Base-by-base conservation (phyloP, 1,284 basidiomycete genomes). In the Salmacisia buchloeana region DNA sequence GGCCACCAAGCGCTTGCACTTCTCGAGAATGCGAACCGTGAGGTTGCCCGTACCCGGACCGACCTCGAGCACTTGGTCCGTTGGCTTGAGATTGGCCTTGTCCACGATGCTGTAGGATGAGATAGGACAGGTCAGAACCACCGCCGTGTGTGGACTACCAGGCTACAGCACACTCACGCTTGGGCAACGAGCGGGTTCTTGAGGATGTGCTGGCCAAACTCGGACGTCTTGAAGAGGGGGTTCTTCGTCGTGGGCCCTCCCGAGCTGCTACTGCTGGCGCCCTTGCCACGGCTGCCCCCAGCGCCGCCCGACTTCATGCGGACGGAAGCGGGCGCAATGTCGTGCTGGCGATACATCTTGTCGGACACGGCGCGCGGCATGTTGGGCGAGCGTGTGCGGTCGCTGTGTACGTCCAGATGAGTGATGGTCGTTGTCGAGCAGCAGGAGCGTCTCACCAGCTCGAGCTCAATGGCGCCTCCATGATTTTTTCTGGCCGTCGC, bases 11-110 rank as follows among this genome's bases (percentile, higher is more conserved):
- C 90, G 89, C 78, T 94, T 94, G 67, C 90, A 90, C 81, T 93
- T 90, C 75, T 97, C 92, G 39, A 99, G 83, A 69, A 99, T 98
- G 74, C 90, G 85, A 18, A 97, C 89, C 0, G 96, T 98, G 77
- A 98, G 81, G 80, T 99, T 98, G 70, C 96, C 96, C 2, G 96
- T 98, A 82, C 96, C 96, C 12, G 96, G 96, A 78, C 94, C 96
- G 60, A 98, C 93, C 83, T 98, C 94, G 58, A 99, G 87, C 21
- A 97, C 94, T 77, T 90, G 89, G 80, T 98, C 94, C 21, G 94
- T 94, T 1, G 93, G 91, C 70, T 91, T 90, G 58, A 99, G 83
- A 76, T 90, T 90, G 3, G 94, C 94, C 88, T 96, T 81, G 73
- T 83, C 81, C 46, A 81, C 71, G 57, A 80, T 80, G 25, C 66